Evolutionary conservation across 192 early-diverging fungal species (phyloP).

Genomic region (Pilaira anomala): DNA sequence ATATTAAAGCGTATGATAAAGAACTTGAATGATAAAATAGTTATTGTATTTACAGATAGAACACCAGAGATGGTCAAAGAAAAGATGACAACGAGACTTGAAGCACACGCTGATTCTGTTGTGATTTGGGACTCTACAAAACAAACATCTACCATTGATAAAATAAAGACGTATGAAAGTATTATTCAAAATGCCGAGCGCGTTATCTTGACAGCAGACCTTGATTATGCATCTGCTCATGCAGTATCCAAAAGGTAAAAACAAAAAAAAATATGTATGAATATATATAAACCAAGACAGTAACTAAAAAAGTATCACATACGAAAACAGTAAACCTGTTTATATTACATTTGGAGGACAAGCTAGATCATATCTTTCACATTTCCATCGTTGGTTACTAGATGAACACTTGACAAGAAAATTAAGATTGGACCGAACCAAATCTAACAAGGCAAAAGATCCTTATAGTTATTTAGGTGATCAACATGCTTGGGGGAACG

Average conservation of each 20-base stretch:
- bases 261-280: not conserved
- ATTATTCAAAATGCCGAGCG: constrained; percentile 13
- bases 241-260: constrained; percentile 26
- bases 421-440: constrained; percentile 25
- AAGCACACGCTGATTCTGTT: constrained; percentile 3
- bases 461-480: constrained; percentile 34
- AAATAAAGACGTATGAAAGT: constrained; percentile 20
- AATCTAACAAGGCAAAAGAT: not conserved
- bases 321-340: constrained; percentile 36
- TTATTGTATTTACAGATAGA: constrained; percentile 37
- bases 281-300: no score
- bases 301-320: no score
- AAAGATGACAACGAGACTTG: constrained; percentile 1
- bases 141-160: constrained; percentile 1
- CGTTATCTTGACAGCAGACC: constrained; percentile 28
- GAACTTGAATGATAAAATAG: constrained; percentile 14
- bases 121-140: constrained; percentile 24
- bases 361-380: constrained; percentile 22
- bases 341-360: constrained; percentile 32
- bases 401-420: constrained; percentile 28
- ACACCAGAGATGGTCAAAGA: constrained; percentile 23
- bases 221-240: constrained; percentile 29
- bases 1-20: constrained; percentile 26
- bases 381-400: constrained; percentile 26
- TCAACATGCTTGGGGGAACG: constrained; percentile 23